Evolutionary conservation across 2,329 filamentous ascomycete genomes (phyloP).

Genomic region (Immersiporthe knoxdaviesiana): DNA sequence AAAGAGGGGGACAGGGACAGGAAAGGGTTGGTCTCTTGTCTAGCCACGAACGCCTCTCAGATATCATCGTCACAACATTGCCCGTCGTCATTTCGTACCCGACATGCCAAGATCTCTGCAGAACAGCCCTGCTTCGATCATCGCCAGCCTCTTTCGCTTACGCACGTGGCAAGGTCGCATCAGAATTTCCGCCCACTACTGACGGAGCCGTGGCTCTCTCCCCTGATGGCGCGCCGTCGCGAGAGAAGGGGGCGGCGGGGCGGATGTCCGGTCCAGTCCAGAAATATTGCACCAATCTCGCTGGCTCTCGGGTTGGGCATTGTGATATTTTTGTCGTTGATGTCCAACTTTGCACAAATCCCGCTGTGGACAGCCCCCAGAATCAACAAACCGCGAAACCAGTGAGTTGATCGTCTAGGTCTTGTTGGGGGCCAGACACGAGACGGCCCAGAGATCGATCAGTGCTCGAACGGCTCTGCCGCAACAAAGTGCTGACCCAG

Average conservation of each 20-base stretch:
- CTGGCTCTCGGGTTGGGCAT: not conserved
- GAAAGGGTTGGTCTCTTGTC: not conserved
- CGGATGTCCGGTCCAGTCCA: not conserved
- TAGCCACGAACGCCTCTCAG: not conserved
- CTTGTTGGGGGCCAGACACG: not conserved
- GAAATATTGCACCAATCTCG: constrained; percentile 16
- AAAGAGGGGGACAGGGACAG: not conserved
- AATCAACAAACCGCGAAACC: not conserved
- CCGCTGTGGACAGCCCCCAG: not conserved
- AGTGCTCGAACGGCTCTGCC: not conserved
- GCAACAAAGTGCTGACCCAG: constrained; percentile 14
- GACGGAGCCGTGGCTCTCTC: constrained; percentile 2
- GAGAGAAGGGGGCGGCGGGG: not conserved
- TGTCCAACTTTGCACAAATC: not conserved
- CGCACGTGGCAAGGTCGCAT: constrained; percentile 29
- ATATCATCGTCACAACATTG: not conserved
- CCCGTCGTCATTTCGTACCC: not conserved
- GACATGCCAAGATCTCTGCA: not conserved
- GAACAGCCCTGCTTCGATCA: not conserved
- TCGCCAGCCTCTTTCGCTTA: constrained; percentile 28
- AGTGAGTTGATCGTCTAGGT: too few species aligned
- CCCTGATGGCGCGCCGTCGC: constrained; percentile 13
- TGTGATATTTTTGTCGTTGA: not conserved
- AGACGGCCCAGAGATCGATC: not conserved
- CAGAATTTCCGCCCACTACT: constrained; percentile 24